Base-by-base conservation (phyloP, 2,329 filamentous ascomycete genomes). In the Periconia sp. region DNA sequence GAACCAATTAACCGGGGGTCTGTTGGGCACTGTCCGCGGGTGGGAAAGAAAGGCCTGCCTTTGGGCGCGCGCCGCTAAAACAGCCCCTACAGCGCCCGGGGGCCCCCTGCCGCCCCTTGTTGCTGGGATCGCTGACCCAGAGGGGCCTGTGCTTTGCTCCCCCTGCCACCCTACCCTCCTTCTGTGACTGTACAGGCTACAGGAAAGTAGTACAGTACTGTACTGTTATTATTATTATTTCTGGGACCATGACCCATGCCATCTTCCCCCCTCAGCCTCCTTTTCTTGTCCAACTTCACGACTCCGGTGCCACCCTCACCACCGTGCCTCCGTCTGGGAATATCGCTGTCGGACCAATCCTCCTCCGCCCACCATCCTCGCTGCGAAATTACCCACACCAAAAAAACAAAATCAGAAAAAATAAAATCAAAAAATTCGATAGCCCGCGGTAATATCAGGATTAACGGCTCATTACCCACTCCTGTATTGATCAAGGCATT, bases 51-150 rank as follows among this genome's bases (percentile, higher is more conserved):
- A n/a, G n/a, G n/a, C n/a, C 31, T 33, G 5, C 15, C 33, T 37
- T 37, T 37, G 33, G 33, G 33, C 33, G 33, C 33, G 33, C 33
- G 33, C 33, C 33, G 33, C 33, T 37, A 37, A 37, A 37, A 37
- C 33, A 37, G 15, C 5, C 33, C 33, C 33, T 37, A 27, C 23
- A 27, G 8, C 23, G 23, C 8, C 3, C 23, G n/a, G 56, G 58
- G 56, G 58, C 63, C 61, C 61, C 50, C n/a, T 49, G 43, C 44
- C 52, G 43, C 46, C 23, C 23, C 23, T 27, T 3, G 23, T 6
- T 7, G 33, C 33, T 14, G 33, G 15, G 33, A 37, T 37, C 33
- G 33, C 33, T 37, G 33, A 13, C 15, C 23, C 23, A 27, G 3
- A 27, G 5, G 23, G 23, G 33, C 11, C 10, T 37, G 33, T n/a